Conservation (phyloP, 1,284 basidiomycete genomes). For the Apiotrichum laibachii region DNA sequence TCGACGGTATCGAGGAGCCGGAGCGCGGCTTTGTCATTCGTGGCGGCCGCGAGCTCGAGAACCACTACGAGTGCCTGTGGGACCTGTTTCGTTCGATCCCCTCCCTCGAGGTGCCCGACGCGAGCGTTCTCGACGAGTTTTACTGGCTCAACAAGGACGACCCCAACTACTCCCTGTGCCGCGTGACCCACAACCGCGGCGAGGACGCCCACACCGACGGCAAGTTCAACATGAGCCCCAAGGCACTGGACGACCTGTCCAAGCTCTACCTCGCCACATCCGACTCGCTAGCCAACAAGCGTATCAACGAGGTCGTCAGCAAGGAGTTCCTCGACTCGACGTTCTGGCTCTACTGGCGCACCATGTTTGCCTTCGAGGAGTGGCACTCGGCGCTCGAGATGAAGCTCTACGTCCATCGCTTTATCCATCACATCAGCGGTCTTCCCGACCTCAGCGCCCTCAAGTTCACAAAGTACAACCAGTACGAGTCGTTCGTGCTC, state of each 20-base stretch:
- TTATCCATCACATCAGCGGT: conserved; percentile 6
- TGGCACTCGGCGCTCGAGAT: conserved; percentile 9
- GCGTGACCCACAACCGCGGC: neutral
- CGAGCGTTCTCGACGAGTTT: conserved; percentile 9
- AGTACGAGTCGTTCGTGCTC: conserved; percentile 7
- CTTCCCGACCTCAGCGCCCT: conserved; percentile 2
- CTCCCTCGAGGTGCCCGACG: neutral
- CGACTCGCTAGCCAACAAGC: neutral
- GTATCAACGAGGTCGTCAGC: conserved; percentile 2
- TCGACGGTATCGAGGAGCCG: conserved; percentile 1
- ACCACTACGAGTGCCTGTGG: conserved; percentile 13
- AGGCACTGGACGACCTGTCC: neutral
- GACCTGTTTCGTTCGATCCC: conserved; percentile 7
- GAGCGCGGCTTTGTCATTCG: conserved; percentile 5
- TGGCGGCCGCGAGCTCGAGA: conserved; percentile 9
- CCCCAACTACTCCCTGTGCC: conserved; percentile 8
- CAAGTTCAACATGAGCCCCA: neutral
- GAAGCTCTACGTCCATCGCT: conserved; percentile 9
- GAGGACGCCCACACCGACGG: conserved; percentile 1
- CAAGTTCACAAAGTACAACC: conserved; percentile 9
- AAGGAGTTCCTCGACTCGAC: conserved; percentile 3
- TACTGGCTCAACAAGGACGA: conserved; percentile 12
- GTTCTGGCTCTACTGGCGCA: conserved; percentile 9
- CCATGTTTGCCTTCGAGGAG: conserved; percentile 6
- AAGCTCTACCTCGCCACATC: neutral